These are phyloP conservation scores for Neoboletus brunneissimus DNA, from an alignment of 768 basidiomycete genomes.

Conservation along the genomic window DNA sequence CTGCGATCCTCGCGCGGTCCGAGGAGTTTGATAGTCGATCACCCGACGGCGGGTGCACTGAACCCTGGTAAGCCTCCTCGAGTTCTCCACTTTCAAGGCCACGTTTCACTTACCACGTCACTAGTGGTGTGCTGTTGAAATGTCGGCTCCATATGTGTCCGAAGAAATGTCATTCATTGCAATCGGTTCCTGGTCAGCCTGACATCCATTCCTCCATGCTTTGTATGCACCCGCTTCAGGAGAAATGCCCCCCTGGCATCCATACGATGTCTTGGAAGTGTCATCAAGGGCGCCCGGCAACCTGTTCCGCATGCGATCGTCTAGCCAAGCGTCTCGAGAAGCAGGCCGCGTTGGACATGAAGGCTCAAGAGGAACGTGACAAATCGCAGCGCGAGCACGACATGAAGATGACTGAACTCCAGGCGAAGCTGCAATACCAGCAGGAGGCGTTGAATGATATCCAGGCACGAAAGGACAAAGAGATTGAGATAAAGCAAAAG, in stretches of 20 bases:
- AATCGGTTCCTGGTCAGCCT: constrained; percentile 44
- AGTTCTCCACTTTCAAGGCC: neutral
- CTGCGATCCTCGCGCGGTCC: constrained; percentile 34
- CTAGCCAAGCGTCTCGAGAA: constrained; percentile 40
- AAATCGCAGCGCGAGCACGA: constrained; percentile 44
- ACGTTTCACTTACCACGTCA: neutral
- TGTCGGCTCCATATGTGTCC: constrained; percentile 47
- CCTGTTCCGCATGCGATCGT: constrained; percentile 47
- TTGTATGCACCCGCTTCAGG: constrained; percentile 39
- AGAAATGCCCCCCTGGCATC: constrained; percentile 40
- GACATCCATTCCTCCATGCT: constrained; percentile 32
- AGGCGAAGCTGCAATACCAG: constrained; percentile 37
- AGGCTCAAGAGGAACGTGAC: constrained; percentile 44
- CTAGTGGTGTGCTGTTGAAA: constrained; percentile 14
- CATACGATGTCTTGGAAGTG: constrained; percentile 51
- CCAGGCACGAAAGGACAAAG: constrained; percentile 42
- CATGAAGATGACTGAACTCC: constrained; percentile 39
- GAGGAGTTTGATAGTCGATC: constrained; percentile 50
- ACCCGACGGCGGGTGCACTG: constrained; percentile 65
- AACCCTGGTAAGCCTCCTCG: constrained; percentile 49
- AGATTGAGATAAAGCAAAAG: constrained; percentile 41
- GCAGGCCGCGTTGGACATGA: constrained; percentile 39
- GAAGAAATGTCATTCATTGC: constrained; percentile 57
- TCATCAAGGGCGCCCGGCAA: constrained; percentile 34
- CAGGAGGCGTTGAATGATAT: constrained; percentile 36